Conservation (phyloP, 257 asterid genomes). For the Scutellaria minor region DNA sequence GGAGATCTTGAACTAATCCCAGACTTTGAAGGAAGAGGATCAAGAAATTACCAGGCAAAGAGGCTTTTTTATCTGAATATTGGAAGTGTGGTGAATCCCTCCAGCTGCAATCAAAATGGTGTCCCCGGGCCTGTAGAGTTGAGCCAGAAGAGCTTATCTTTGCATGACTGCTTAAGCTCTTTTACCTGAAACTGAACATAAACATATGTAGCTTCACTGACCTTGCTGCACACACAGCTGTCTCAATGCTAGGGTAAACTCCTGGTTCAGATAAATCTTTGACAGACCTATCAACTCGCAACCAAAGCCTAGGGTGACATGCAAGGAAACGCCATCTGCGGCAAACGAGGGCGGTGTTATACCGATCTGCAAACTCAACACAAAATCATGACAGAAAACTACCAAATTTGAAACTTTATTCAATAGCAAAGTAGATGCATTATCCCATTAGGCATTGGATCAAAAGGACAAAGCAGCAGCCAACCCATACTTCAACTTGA, state of each 20-base stretch:
- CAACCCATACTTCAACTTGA: background rate
- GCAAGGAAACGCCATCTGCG: slow-evolving; percentile 99
- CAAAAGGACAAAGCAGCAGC: slow-evolving; percentile 10
- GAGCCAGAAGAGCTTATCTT: slow-evolving; percentile 34
- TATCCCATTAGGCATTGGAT: background rate
- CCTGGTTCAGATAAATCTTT: slow-evolving; percentile 71
- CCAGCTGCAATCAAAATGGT: slow-evolving; percentile 94
- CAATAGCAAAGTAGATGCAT: slow-evolving; percentile 28
- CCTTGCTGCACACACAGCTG: slow-evolving; percentile 92
- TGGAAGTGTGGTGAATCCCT: slow-evolving; percentile 78
- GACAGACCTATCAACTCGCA: slow-evolving; percentile 86
- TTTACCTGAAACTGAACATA: slow-evolving; percentile 28
- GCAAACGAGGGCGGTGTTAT: slow-evolving; percentile 99
- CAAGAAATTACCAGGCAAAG: slow-evolving; percentile 78
- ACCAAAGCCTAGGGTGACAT: slow-evolving; percentile 94
- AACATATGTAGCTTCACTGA: slow-evolving; percentile 42
- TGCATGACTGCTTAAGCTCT: background rate
- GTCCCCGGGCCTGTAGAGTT: slow-evolving; percentile 86
- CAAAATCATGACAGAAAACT: slow-evolving; percentile 55
- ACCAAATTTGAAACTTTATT: slow-evolving; percentile 27
- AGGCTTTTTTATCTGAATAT: slow-evolving; percentile 88
- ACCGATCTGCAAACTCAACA: slow-evolving; percentile 98
- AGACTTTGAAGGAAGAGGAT: slow-evolving; percentile 13
- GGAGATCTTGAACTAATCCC: background rate
- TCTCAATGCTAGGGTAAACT: slow-evolving; percentile 81